Percentiles rank a stretch among this genome's conserved stretches.
Evolutionary conservation across 257 asterid species (phyloP).

Genomic region (Solanum rostratum): DNA sequence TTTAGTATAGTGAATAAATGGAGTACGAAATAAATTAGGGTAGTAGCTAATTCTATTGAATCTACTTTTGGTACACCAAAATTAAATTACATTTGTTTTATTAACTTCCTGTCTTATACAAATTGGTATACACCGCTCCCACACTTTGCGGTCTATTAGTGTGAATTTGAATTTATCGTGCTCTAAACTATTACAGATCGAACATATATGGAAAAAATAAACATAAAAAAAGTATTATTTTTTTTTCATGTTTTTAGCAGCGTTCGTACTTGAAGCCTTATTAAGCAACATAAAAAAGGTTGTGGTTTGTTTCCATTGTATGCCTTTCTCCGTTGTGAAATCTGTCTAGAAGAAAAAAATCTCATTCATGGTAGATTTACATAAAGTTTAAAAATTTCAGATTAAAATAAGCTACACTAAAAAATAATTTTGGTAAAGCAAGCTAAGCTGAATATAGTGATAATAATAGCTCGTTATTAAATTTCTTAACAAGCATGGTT

Average conservation of each 20-base stretch:
- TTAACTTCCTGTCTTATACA: background rate
- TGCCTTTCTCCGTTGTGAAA: no score
- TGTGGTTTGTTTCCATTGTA: no score
- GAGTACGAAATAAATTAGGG: background rate
- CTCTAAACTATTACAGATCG: background rate
- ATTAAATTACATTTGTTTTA: background rate
- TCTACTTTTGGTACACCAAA: background rate
- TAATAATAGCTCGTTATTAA: background rate
- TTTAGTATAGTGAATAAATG: no score
- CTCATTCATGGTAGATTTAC: background rate
- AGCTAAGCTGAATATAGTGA: background rate
- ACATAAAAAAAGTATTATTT: no score
- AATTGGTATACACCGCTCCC: background rate
- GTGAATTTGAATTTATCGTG: no score
- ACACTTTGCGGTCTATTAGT: background rate
- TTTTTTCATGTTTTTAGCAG: background rate
- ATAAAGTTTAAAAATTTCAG: background rate
- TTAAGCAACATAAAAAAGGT: no score
- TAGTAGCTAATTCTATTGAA: background rate
- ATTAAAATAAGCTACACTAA: background rate
- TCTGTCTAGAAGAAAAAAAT: background rate
- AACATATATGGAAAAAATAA: background rate
- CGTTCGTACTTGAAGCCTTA: background rate
- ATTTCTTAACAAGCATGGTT: no score
- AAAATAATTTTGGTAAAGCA: background rate